Base-by-base conservation (phyloP, 352 stramenopile genomes). In the Pythium guiyangense region DNA sequence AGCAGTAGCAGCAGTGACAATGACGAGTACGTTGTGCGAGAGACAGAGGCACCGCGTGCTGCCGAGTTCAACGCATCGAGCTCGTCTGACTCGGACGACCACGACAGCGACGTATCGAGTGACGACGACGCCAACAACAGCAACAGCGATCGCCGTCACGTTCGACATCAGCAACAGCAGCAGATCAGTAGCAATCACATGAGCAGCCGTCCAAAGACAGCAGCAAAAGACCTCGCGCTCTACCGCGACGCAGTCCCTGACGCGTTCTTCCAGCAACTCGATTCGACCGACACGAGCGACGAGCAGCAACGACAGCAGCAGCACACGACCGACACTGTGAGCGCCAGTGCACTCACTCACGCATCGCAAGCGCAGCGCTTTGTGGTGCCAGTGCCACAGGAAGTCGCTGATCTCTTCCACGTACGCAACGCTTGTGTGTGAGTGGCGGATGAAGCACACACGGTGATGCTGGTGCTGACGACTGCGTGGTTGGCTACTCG, bases 1-100 rank as follows among this genome's bases (percentile, higher is more conserved):
- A 54, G n/a, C 4, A 34, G 25, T 18, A 61, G 55, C n/a, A 42
- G 39, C 12, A 51, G 48, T 29, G 54, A 53, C 27, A 63, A 74
- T 20, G 77, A 74, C 5, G 79, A 92, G 26, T 92, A 92, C 49
- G 73, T 85, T 59, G 64, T 62, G 0, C 73, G 73, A 57, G 75
- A 90, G 49, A 34, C 62, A 9, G 73, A 92, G 46, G 66, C 77
- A 34, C 66, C 80, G 25, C 72, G 75, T 40, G 69, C 71, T 18
- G 67, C 73, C 35, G 74, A 90, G 59, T 84, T 88, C 45, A 58
- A 85, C 42, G 58, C 66, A 0, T 87, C 75, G 2, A 86, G 77
- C 52, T 86, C 79, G 0, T 84, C 76, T 0, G 73, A 80, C n/a
- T 70, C 68, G 0, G 73, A 77, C 0, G 64, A 61, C n/a, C 37